Evolutionary conservation across 2,329 filamentous ascomycete genomes (phyloP), one percentile per base, ranked within the genome.

Genomic region (Trichoderma koningiopsis): DNA sequence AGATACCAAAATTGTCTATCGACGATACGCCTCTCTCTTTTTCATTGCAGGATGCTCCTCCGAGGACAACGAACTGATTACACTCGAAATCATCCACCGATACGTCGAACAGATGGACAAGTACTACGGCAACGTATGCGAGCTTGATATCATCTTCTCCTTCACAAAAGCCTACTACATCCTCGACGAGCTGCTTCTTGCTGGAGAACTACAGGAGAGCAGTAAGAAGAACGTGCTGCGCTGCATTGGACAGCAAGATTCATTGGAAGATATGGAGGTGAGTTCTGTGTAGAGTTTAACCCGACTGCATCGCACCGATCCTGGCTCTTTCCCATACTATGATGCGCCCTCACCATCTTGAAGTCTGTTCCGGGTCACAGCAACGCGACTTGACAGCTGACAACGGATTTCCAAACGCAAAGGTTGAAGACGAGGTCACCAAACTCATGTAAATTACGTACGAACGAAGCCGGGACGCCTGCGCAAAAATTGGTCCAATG

Each of bases 81-180:
- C 93, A 29, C 93, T 99, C 79, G 96, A 99, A 82, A 94, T 99
- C 79, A 96, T 99, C 77, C 96, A 99, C 82, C 93, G 96, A 82
- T 99, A 99, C 80, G 96, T 99, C 78, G 96, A 99, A 82, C 96
- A 99, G 83, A 99, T 99, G 96, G 96, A 99, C 87, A 99, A 99
- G 82, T 99, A 99, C 85, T 99, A 98, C 81, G 96, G 96, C 81
- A 99, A 99, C 81, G 96, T 99, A 70, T 99, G 96, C 89, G 96
- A 99, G 84, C 88, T 99, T 73, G 94, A 98, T 81, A 97, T 98
- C 82, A 99, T 99, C 81, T 99, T 99, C 88, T 98, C 97, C 80
- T 99, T 99, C 81, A 97, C 97, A 76, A 99, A 99, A 82, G 96
- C 96, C 70, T 99, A 99, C 82, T 99, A 98, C 82, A 99, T 99